Evolutionary conservation across 768 basidiomycete species (phyloP).

Genomic region (Austroboletus eburneus): DNA sequence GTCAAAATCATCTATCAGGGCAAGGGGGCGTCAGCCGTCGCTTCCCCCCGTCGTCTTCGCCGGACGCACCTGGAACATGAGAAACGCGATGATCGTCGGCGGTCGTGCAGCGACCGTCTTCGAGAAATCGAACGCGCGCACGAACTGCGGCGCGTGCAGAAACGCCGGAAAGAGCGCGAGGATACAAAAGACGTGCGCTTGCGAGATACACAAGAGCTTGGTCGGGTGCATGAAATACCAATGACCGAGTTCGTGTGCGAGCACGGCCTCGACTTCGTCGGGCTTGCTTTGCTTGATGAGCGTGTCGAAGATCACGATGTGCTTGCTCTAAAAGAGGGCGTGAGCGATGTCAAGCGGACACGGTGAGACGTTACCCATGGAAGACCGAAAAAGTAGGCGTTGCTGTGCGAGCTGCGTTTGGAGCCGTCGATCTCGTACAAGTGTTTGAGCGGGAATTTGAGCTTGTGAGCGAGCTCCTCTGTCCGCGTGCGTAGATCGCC

Average conservation of each 20-base stretch:
- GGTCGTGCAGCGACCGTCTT: constrained; percentile 56
- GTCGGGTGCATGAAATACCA: constrained; percentile 92
- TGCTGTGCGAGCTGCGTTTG: constrained; percentile 91
- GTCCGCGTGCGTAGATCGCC: constrained; percentile 78
- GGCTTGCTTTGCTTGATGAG: constrained; percentile 88
- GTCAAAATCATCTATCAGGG: constrained; percentile 72
- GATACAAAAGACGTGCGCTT: constrained; percentile 84
- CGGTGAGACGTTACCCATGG: constrained; percentile 61
- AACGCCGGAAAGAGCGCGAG: constrained; percentile 89
- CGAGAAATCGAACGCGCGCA: constrained; percentile 80
- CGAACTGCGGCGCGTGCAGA: constrained; percentile 72
- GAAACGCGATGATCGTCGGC: constrained; percentile 81
- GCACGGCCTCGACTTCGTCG: constrained; percentile 95
- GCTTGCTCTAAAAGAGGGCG: constrained; percentile 60
- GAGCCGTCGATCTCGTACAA: constrained; percentile 97
- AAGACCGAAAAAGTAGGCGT: constrained; percentile 98
- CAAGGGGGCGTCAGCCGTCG: no score
- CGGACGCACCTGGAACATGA: constrained; percentile 71
- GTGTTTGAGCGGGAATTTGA: constrained; percentile 92
- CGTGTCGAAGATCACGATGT: constrained; percentile 97
- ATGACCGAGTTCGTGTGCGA: constrained; percentile 95
- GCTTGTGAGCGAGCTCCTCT: constrained; percentile 69
- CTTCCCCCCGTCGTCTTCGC: no score
- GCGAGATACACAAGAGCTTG: constrained; percentile 81
- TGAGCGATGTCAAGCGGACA: background rate